Conservation (phyloP, 441 rosid genomes). For the Gossypium aridum region DNA sequence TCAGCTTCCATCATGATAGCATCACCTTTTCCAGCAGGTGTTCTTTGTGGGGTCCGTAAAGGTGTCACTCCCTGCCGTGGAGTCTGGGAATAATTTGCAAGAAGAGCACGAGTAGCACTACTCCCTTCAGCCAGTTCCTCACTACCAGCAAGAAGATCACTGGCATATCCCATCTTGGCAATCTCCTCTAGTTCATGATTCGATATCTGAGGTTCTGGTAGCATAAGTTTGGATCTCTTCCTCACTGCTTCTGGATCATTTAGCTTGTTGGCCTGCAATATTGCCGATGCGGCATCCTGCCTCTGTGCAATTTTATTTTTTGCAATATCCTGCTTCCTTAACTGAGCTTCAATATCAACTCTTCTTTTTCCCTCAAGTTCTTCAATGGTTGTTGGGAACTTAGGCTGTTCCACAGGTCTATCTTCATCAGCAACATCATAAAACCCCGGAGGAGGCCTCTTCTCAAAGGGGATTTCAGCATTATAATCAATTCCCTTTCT, state of each 20-base stretch:
- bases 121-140: constrained; percentile 88
- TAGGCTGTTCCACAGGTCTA: constrained; percentile 67
- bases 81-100: constrained; percentile 88
- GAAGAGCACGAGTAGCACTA: constrained; percentile 91
- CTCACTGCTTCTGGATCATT: constrained; percentile 95
- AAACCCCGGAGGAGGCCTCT: constrained; percentile 92
- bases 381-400: constrained; percentile 88
- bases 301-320: constrained; percentile 88
- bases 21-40: constrained; percentile 96
- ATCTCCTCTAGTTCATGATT: constrained; percentile 91
- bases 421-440: constrained; percentile 90
- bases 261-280: constrained; percentile 91
- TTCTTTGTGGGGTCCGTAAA: constrained; percentile 84
- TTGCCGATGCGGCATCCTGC: constrained; percentile 92
- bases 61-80: constrained; percentile 90
- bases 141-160: constrained; percentile 71
- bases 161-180: constrained; percentile 96
- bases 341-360: constrained; percentile 77
- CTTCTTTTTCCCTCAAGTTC: constrained; percentile 96
- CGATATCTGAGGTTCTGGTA: constrained; percentile 96
- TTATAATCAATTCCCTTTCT: constrained; percentile 94
- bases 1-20: constrained; percentile 99
- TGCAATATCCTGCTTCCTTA: constrained; percentile 82
- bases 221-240: constrained; percentile 94
- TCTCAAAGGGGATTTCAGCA: constrained; percentile 95